Evolutionary conservation across 2,329 filamentous ascomycete genomes (phyloP).

Genomic region (Aspergillus piperis): DNA sequence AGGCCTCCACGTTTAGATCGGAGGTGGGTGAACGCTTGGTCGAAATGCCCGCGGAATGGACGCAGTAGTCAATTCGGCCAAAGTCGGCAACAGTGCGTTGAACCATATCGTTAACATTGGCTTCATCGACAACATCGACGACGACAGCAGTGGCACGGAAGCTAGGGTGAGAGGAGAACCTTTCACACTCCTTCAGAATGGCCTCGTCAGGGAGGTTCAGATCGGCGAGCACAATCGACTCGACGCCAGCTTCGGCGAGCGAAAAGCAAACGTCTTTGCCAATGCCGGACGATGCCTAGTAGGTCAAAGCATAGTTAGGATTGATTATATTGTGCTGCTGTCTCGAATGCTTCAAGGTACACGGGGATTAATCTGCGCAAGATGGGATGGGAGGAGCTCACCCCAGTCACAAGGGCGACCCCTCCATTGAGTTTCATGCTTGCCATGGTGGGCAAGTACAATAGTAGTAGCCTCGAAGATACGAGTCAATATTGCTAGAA

Average conservation of each 20-base stretch:
- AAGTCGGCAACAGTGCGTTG: constrained; percentile 26
- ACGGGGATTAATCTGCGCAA: no score
- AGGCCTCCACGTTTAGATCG: constrained; percentile 55
- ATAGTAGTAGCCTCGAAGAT: no score
- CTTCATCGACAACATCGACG: background rate
- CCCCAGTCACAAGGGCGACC: constrained; percentile 8
- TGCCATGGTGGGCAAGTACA: background rate
- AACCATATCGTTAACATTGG: constrained; percentile 2
- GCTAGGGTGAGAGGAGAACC: background rate
- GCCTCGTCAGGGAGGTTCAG: background rate
- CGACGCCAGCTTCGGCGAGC: background rate
- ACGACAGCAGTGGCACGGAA: background rate
- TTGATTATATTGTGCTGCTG: background rate
- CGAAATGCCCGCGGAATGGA: constrained; percentile 53
- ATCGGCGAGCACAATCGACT: constrained; percentile 2
- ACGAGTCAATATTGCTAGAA: no score
- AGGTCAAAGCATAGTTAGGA: background rate
- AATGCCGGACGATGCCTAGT: constrained; percentile 8
- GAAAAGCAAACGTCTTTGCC: background rate
- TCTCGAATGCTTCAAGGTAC: no score
- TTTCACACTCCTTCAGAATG: background rate
- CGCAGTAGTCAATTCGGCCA: constrained; percentile 55
- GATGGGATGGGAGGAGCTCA: background rate
- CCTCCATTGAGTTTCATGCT: background rate
- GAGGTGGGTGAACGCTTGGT: constrained; percentile 23